phyloP scores from a whole-genome alignment of 1,284 basidiomycete species.

The Chalciporus sp. region DNA sequence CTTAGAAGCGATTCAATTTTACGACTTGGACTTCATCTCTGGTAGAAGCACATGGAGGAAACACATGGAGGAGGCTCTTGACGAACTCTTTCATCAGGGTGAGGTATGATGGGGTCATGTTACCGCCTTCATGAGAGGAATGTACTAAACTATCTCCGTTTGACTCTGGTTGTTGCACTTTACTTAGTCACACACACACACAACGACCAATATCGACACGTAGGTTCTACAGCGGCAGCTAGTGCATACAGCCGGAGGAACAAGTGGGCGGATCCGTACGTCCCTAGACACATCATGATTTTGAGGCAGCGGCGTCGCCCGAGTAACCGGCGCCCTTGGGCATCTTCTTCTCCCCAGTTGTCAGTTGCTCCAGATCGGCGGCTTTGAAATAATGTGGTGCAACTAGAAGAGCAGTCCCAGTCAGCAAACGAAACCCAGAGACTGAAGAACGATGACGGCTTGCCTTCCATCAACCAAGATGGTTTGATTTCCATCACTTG shows the following conservation, averaged over 20 bases:
- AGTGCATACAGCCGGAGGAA: background rate
- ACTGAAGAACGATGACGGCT: constrained; percentile 26
- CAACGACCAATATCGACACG: too few species aligned
- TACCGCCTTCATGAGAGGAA: too few species aligned
- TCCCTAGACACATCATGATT: constrained; percentile 10
- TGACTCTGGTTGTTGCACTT: too few species aligned
- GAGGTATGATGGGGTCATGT: too few species aligned
- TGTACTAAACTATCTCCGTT: too few species aligned
- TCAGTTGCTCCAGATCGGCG: constrained; percentile 82
- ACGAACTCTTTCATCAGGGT: too few species aligned
- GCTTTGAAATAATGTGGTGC: constrained; percentile 95
- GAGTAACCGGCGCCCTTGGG: constrained; percentile 58
- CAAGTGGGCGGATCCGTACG: background rate
- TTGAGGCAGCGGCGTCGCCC: constrained; percentile 17
- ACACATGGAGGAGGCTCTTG: too few species aligned
- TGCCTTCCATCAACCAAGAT: constrained; percentile 89
- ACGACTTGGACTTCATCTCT: too few species aligned
- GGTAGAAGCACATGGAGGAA: too few species aligned
- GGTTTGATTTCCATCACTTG: constrained; percentile 99
- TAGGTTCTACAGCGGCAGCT: background rate
- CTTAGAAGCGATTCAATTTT: too few species aligned
- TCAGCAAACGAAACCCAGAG: background rate
- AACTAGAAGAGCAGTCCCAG: constrained; percentile 46
- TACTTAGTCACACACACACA: too few species aligned
- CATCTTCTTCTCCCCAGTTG: constrained; percentile 88